Conservation (phyloP, 2,329 filamentous ascomycete species). For the Sclerotinia borealis region DNA sequence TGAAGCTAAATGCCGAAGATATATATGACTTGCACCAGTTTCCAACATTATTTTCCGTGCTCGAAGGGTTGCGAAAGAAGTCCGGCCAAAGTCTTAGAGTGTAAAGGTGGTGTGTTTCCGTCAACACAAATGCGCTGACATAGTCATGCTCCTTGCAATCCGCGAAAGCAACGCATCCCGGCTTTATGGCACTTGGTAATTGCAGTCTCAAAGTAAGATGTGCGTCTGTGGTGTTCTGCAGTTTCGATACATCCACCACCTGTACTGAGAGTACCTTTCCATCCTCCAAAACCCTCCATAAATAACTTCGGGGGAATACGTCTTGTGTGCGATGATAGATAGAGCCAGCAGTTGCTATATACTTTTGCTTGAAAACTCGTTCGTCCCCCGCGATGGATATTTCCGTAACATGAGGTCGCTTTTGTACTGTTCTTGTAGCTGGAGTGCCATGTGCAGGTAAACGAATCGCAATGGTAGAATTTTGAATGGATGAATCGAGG, state of each 20-base stretch:
- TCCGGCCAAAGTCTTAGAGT: constrained; percentile 78
- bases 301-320: constrained; percentile 73
- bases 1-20: constrained; percentile 69
- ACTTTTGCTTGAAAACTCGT: constrained; percentile 62
- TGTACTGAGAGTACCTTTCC: constrained; percentile 76
- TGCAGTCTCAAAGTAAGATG: constrained; percentile 70
- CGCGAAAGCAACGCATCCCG: constrained; percentile 74
- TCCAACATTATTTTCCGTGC: constrained; percentile 65
- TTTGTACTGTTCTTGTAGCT: constrained; percentile 36
- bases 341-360: constrained; percentile 71
- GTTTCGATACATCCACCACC: constrained; percentile 72
- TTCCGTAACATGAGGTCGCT: constrained; percentile 34
- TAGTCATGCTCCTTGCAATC: constrained; percentile 74
- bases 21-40: constrained; percentile 71
- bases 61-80: constrained; percentile 65
- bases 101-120: constrained; percentile 72
- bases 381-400: constrained; percentile 56
- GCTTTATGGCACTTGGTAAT: constrained; percentile 67
- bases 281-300: constrained; percentile 85
- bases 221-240: constrained; percentile 58
- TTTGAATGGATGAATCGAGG: constrained; percentile 65
- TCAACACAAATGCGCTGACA: constrained; percentile 73
- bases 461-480: constrained; percentile 64
- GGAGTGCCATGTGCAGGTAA: constrained; percentile 48
- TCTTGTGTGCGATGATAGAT: constrained; percentile 78